Base-by-base conservation (phyloP, 2,329 filamentous ascomycete species). In the Venturia effusa region DNA sequence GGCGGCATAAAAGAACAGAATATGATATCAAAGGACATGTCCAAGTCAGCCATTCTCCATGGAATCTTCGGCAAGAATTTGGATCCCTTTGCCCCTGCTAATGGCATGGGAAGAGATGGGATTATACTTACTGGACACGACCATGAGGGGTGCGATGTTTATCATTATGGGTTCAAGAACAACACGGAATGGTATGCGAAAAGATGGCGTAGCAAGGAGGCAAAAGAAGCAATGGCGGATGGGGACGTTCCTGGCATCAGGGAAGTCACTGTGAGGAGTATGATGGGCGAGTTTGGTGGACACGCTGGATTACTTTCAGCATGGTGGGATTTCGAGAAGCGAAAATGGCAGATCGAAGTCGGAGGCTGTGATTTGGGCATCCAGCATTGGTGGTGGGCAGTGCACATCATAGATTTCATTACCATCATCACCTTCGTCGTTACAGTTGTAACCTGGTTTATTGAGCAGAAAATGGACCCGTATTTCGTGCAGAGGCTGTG, bases 271-370 rank as follows among this genome's bases (percentile, higher is more conserved):
- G 89, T 99, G 1, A 86, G 92, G 65, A 96, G 91, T 74, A 97
- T 99, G 92, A 99, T 99, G 94, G 94, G 94, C 64, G 89, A 90
- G 64, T 99, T 89, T 75, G 88, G 86, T n/a, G 94, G 94, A 24
- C 94, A 97, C 72, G 91, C 92, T 0, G 94, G 92, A 0, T 79
- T 99, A 51, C 76, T 99, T 48, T 94, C 89, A 66, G 82, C 89
- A 0, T 99, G 93, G 93, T 97, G 93, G 71, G 90, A 97, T 73
- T 0, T 87, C 0, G 45, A 65, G 10, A 17, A 37, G 24, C 41
- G 84, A 80, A 84, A 89, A 73, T 99, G 94, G 94, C 82, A 82
- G 67, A 89, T 89, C 68, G 90, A 93, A 69, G 94, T 94, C 69
- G 80, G 79, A 10, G 88, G 84, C 67, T 99, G 94, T 72, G 81